A percentile compares a stretch with the other conserved stretches of the same genome.
phyloP scores from a whole-genome alignment of 305 asterid genomes.

The Withania somnifera region DNA sequence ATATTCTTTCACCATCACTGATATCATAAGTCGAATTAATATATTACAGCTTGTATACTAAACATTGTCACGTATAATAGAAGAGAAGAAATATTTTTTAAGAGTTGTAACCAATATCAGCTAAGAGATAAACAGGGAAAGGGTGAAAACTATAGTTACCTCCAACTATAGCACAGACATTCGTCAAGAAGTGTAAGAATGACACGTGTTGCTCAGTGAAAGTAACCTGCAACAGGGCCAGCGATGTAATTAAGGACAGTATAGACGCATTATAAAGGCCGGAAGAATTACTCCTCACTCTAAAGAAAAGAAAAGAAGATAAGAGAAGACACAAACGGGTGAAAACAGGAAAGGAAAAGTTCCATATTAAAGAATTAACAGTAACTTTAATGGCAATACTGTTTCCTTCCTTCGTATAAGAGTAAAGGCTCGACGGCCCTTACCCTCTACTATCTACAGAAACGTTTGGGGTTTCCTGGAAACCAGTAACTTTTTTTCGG shows the following conservation, averaged over 20 bases:
- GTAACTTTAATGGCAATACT: neutral
- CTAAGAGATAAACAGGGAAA: neutral
- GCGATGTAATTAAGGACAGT: neutral
- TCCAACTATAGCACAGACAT: slow-evolving; percentile 92
- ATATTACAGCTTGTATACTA: neutral
- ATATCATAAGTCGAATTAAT: neutral
- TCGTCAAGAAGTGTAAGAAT: slow-evolving; percentile 88
- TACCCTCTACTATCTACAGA: neutral
- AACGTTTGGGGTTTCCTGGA: too few relatives aligned
- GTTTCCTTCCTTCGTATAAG: neutral
- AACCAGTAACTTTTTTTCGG: too few relatives aligned
- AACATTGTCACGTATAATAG: neutral
- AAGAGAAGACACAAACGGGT: neutral
- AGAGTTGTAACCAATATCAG: neutral
- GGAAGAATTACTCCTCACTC: neutral
- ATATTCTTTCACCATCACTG: neutral
- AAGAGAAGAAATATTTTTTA: neutral
- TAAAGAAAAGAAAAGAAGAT: neutral
- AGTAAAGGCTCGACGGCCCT: neutral
- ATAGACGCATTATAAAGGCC: neutral
- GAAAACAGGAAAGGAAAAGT: neutral
- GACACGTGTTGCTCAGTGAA: slow-evolving; percentile 63
- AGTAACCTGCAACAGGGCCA: slow-evolving; percentile 54
- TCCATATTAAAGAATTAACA: neutral
- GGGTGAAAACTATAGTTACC: slow-evolving; percentile 23